Conservation (phyloP, 768 basidiomycete species). For the Cystobasidium onofrii region DNA sequence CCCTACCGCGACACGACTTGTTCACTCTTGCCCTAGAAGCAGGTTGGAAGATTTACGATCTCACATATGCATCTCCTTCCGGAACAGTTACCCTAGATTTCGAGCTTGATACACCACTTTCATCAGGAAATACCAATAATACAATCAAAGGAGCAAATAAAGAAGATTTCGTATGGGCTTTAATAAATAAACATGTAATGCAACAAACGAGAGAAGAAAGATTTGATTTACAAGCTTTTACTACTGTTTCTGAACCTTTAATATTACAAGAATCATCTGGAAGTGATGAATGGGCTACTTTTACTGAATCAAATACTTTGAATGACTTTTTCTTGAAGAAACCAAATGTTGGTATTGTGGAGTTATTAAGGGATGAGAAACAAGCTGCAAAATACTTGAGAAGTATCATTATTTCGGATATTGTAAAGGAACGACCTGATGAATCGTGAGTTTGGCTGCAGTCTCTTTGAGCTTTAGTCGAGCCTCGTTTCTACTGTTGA, state of each 20-base stretch:
- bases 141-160: neutral
- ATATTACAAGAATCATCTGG: neutral
- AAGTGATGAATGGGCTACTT: conserved; percentile 14
- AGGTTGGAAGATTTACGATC: conserved; percentile 23
- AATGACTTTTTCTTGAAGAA: conserved; percentile 24
- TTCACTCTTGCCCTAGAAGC: neutral
- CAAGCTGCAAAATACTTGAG: conserved; percentile 15
- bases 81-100: conserved; percentile 13
- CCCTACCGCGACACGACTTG: conserved; percentile 4
- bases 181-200: conserved; percentile 8
- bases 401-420: conserved; percentile 16
- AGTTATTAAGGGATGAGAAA: conserved; percentile 10
- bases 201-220: conserved; percentile 13
- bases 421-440: conserved; percentile 21
- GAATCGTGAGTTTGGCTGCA: conserved; percentile 16
- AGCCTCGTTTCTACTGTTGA: too few relatives aligned
- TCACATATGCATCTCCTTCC: neutral
- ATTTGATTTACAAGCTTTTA: conserved; percentile 21
- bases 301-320: neutral
- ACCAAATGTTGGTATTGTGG: conserved; percentile 23
- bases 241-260: conserved; percentile 11
- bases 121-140: neutral
- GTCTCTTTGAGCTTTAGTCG: neutral
- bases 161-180: conserved; percentile 21
- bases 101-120: neutral